phyloP scores from a whole-genome alignment of 169 alveolate genomes.

The Cryptosporidium meleagridis region DNA sequence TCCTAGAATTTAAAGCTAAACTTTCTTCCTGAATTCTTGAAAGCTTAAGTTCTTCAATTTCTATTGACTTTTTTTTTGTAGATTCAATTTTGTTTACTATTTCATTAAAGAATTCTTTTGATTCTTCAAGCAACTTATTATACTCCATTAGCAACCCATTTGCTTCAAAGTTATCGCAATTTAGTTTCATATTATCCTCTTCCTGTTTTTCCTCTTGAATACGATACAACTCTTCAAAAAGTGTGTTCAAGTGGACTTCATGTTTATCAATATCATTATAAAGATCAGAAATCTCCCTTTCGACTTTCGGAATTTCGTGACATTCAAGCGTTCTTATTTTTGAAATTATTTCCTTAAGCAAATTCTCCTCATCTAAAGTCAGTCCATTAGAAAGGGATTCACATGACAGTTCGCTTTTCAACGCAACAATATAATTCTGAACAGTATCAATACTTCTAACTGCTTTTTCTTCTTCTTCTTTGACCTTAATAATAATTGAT shows the following conservation, averaged over 20 bases:
- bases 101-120: slow-evolving; percentile 2
- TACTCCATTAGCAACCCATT: slow-evolving; percentile 3
- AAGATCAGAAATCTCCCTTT: slow-evolving; percentile 17
- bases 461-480: slow-evolving; percentile 47
- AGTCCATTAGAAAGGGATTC: slow-evolving; percentile 54
- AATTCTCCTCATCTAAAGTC: not conserved
- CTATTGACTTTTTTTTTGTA: not conserved
- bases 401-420: slow-evolving; percentile 4
- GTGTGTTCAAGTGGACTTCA: slow-evolving; percentile 39
- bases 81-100: slow-evolving; percentile 13
- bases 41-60: not conserved
- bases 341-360: slow-evolving; percentile 14
- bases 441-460: slow-evolving; percentile 21
- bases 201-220: slow-evolving; percentile 47
- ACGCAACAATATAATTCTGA: slow-evolving; percentile 27
- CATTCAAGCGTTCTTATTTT: slow-evolving; percentile 17
- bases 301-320: slow-evolving; percentile 32
- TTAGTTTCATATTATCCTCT: not conserved
- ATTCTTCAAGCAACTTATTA: not conserved
- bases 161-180: not conserved
- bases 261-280: slow-evolving; percentile 9
- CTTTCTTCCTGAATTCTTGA: slow-evolving; percentile 5
- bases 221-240: slow-evolving; percentile 16
- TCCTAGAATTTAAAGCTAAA: not conserved
- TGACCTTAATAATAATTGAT: slow-evolving; percentile 35